Base-by-base conservation (phyloP, 805 yeast genomes). In the Blastobotrys americana region DNA sequence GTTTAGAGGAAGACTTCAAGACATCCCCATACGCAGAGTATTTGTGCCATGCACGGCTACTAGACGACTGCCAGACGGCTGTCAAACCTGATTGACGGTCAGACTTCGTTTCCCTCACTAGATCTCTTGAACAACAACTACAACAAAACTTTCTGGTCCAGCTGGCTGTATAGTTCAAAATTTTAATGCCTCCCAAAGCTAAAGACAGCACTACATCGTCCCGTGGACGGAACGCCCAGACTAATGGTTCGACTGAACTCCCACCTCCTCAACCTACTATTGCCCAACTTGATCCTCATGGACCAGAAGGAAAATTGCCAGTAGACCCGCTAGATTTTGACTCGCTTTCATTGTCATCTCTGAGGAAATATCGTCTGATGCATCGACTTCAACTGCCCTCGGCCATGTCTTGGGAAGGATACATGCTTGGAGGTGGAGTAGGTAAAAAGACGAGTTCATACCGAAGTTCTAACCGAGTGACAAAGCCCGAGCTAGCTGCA, bases 361-460 rank as follows among this genome's bases (percentile, higher is more conserved):
- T 90, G 41, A 73, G 93, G 45, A 76, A 73, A 43, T 93, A 90
- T 69, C 73, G 80, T 51, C 73, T 70, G 41, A 69, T 74, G 41
- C 82, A 80, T 61, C 70, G 68, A 31, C 67, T 86, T 42, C 28
- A 42, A 18, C 59, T 76, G 1, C 80, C 82, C 13, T 77, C 76
- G 45, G 75, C 82, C n/a, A 65, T 76, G 58, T 76, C 93, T 0
- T 63, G 78, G 47, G 74, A 76, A 46, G 95, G 94, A 0, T 82
- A 74, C 57, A 65, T 90, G 39, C 64, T 88, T 18, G 80, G 77
- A 39, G 78, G 86, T 1, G 76, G 78, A 35, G 65, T 85, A 2
- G 97, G 97, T 2, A 77, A 77, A 59, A 77, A 79, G 57, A 81
- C 96, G 0, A 67, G 61, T 49, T 56, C 68, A 27, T 70, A 61